Percentiles rank a stretch among this genome's conserved stretches.
Evolutionary conservation across 148 eudicot species (phyloP).

Genomic region (Nepenthes mirabilis): DNA sequence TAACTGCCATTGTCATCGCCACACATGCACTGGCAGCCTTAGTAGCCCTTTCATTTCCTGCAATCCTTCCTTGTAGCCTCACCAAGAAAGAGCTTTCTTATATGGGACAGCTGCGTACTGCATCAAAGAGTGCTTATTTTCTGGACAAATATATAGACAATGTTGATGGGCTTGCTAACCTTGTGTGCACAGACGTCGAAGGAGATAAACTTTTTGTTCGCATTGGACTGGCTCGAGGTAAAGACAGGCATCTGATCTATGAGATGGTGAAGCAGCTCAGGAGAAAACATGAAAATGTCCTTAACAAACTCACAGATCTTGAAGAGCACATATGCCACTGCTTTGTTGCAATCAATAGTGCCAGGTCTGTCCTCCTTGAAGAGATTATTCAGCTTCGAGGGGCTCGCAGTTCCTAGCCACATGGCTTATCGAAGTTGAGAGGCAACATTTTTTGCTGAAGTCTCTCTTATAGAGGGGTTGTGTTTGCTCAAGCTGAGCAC

Average conservation of each 20-base stretch:
- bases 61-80: conserved; percentile 29
- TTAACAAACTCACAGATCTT: conserved; percentile 48
- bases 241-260: conserved; percentile 47
- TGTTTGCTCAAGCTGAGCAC: no score
- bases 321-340: conserved; percentile 71
- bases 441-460: no score
- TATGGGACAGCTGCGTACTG: conserved; percentile 54
- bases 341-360: conserved; percentile 65
- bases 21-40: conserved; percentile 53
- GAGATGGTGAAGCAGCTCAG: conserved; percentile 60
- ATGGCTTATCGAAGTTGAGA: neutral
- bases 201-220: conserved; percentile 49
- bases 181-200: conserved; percentile 40
- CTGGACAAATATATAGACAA: conserved; percentile 60
- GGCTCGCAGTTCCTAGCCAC: neutral
- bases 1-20: conserved; percentile 43
- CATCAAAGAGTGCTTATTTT: conserved; percentile 48
- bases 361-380: conserved; percentile 48
- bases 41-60: conserved; percentile 39
- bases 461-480: no score
- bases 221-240: conserved; percentile 54
- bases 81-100: conserved; percentile 37
- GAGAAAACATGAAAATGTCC: conserved; percentile 36
- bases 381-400: conserved; percentile 18
- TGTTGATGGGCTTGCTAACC: conserved; percentile 55